Percentiles rank a stretch among this genome's conserved stretches.
These are phyloP conservation scores for Plenodomus lindquistii DNA, from an alignment of 2,329 filamentous ascomycete species.

Conservation along the genomic window DNA sequence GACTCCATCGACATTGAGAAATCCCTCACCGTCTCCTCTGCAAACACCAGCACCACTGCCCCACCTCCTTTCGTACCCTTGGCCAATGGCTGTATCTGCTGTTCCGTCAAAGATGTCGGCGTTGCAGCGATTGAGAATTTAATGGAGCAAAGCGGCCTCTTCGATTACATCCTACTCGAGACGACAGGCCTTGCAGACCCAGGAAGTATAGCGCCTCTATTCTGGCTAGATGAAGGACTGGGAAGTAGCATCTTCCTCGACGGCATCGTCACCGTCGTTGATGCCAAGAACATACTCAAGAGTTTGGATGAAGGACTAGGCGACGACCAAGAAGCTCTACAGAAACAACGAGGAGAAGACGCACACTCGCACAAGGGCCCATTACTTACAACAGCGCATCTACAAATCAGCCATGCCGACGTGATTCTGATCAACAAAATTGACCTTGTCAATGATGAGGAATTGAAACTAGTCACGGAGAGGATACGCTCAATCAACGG, in stretches of 20 bases:
- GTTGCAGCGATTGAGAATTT: slow-evolving; percentile 94
- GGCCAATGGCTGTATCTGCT: slow-evolving; percentile 96
- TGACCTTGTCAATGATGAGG: slow-evolving; percentile 73
- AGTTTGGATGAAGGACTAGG: slow-evolving; percentile 70
- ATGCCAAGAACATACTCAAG: slow-evolving; percentile 87
- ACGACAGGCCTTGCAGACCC: slow-evolving; percentile 95
- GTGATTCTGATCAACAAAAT: slow-evolving; percentile 93
- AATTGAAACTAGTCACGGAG: slow-evolving; percentile 70
- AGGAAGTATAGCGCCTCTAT: slow-evolving; percentile 90
- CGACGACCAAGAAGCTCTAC: slow-evolving; percentile 36
- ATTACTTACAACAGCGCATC: slow-evolving; percentile 85
- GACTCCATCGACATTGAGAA: slow-evolving; percentile 87
- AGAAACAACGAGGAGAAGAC: slow-evolving; percentile 51
- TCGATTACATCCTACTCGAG: slow-evolving; percentile 97
- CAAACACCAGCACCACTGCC: slow-evolving; percentile 33
- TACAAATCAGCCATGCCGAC: slow-evolving; percentile 96
- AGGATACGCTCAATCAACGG: slow-evolving; percentile 87
- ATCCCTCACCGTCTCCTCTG: slow-evolving; percentile 77
- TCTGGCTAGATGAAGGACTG: slow-evolving; percentile 96
- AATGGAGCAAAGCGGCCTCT: slow-evolving; percentile 90
- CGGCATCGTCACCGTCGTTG: slow-evolving; percentile 92
- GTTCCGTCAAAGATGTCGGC: slow-evolving; percentile 94
- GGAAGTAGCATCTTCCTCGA: slow-evolving; percentile 96
- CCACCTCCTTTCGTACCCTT: slow-evolving; percentile 76
- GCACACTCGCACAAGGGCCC: slow-evolving; percentile 60